These are phyloP conservation scores for Fusarium sp. DNA, from an alignment of 2,329 filamentous ascomycete species.

Conservation along the genomic window DNA sequence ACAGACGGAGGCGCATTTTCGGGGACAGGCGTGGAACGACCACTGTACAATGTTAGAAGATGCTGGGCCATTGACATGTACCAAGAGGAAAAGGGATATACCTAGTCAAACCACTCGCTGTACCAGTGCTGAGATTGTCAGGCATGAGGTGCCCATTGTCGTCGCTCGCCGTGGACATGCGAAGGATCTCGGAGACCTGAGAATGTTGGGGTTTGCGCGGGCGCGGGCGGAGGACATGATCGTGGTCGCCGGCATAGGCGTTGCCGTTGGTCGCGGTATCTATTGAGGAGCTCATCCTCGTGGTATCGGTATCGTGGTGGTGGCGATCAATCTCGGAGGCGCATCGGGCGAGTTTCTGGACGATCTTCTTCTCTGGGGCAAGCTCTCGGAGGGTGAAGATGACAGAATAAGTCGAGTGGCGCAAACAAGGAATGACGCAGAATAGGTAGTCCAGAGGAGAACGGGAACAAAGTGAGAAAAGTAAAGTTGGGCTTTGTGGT, in stretches of 20 bases:
- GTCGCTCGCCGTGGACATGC: conserved; percentile 49
- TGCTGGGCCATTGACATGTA: neutral
- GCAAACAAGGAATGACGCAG: conserved; percentile 2
- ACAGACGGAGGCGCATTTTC: conserved; percentile 93
- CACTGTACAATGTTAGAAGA: conserved; percentile 62
- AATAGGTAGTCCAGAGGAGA: neutral
- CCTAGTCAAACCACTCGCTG: conserved; percentile 60
- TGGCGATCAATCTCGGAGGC: conserved; percentile 18
- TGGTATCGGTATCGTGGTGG: neutral
- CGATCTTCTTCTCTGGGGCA: neutral
- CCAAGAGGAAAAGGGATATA: conserved; percentile 35
- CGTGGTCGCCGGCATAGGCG: conserved; percentile 46
- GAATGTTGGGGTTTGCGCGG: conserved; percentile 63
- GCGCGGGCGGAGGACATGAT: conserved; percentile 61
- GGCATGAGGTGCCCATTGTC: conserved; percentile 51
- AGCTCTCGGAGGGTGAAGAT: neutral
- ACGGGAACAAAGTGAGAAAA: conserved; percentile 3
- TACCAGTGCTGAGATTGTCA: conserved; percentile 46
- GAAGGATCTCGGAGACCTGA: conserved; percentile 59
- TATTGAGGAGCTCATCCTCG: conserved; percentile 46
- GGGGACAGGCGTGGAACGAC: conserved; percentile 84
- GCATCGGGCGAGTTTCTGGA: conserved; percentile 3
- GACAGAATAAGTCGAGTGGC: conserved; percentile 11
- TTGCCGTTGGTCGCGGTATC: conserved; percentile 46
- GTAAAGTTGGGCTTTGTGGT: neutral